Evolutionary conservation across 129 eudicot species (phyloP).

Genomic region (Centaurea solstitialis): DNA sequence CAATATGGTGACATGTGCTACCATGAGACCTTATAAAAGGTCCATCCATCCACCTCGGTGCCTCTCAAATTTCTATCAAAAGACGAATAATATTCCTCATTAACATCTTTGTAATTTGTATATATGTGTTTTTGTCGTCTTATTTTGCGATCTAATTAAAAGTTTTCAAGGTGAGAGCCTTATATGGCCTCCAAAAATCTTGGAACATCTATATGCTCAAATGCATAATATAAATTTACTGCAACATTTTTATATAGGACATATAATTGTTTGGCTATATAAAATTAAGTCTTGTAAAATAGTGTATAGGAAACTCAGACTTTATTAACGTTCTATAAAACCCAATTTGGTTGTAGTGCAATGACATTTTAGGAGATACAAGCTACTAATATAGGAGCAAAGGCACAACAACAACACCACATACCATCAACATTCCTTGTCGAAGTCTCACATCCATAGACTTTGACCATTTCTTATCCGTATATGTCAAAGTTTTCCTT

Average conservation of each 20-base stretch:
- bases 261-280: background rate
- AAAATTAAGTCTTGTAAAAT: background rate
- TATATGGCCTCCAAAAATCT: too few species aligned
- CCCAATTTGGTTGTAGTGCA: background rate
- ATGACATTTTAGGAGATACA: background rate
- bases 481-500: background rate
- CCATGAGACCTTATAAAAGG: too few species aligned
- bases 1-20: too few species aligned
- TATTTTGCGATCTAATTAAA: too few species aligned
- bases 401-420: background rate
- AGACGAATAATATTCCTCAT: too few species aligned
- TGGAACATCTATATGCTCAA: background rate
- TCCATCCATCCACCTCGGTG: too few species aligned
- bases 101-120: too few species aligned
- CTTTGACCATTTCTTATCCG: background rate
- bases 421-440: too few species aligned
- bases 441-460: background rate
- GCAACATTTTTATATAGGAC: background rate
- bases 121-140: too few species aligned
- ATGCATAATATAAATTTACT: background rate
- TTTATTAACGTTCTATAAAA: background rate
- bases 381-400: background rate
- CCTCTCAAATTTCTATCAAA: too few species aligned
- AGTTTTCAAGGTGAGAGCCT: too few species aligned
- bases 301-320: background rate